Base-by-base conservation (phyloP, 371 early-diverging fungal species). In the Mortierella sp. region DNA sequence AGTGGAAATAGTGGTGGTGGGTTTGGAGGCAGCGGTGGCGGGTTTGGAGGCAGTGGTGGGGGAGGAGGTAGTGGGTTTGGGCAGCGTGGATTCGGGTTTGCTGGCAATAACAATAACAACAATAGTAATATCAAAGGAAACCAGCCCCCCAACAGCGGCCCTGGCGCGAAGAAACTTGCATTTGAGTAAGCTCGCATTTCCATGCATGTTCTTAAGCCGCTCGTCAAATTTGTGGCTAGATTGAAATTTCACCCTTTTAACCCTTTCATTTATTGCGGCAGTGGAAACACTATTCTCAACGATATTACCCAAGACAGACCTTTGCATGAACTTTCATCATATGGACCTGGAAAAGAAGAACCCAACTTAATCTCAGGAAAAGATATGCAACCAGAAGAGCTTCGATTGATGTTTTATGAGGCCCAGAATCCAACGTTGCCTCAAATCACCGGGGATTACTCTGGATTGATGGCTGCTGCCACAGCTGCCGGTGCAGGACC, bases 321-420 rank as follows among this genome's bases (percentile, higher is more conserved):
- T 4, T 22, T 76, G 11, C 88, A 89, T 74, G 84, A 75, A 41
- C 69, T 88, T 0, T 88, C 88, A 65, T 87, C 88, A 3, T 91
- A 85, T 78, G 91, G 84, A 8, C 91, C 91, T 43, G 90, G 88
- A 55, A 91, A 91, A 73, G 90, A 89, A 57, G 91, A 91, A 57
- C 90, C 90, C 16, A 91, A 90, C 53, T 41, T 91, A 67, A 86
- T 91, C 63, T 85, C 85, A 2, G 91, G 90, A 16, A 85, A 85
- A 9, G 91, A 91, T 58, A 68, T 78, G 69, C 87, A 87, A 67
- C 84, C 85, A 19, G 91, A 91, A 67, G 91, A 91, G 65, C 87
- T 89, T 69, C 86, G 91, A 19, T 65, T 87, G 33, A 76, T 78
- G 59, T 91, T 86, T 67, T 90, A 89, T 66, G 70, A 67, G 22